Conservation (phyloP, 2,329 filamentous ascomycete species). For the Alternaria arborescens region DNA sequence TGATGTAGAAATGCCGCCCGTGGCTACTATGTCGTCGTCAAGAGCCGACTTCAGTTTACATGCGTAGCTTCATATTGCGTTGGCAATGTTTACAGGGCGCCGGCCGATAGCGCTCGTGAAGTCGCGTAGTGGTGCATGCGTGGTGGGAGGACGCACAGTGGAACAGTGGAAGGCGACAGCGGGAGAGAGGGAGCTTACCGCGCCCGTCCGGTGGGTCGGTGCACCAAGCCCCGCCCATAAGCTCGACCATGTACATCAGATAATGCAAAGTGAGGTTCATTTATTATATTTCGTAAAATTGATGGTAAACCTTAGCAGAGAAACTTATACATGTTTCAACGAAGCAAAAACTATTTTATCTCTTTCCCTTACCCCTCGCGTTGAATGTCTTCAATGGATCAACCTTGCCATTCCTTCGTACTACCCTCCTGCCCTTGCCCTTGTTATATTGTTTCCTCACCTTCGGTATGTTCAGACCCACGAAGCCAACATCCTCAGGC, state of each 20-base stretch:
- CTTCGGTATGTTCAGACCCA: conserved; percentile 65
- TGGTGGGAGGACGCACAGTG: background rate
- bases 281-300: background rate
- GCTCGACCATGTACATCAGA: background rate
- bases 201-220: too few species aligned
- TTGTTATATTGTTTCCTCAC: conserved; percentile 54
- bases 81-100: background rate
- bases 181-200: too few species aligned
- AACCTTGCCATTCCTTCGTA: conserved; percentile 68
- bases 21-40: background rate
- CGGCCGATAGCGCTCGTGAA: background rate
- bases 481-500: conserved; percentile 75
- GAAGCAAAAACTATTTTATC: conserved; percentile 23
- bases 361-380: conserved; percentile 49
- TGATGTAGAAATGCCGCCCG: too few species aligned
- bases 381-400: conserved; percentile 94
- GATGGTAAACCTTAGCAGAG: background rate
- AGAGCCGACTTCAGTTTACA: rapidly evolving
- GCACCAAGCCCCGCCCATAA: background rate
- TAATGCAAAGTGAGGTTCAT: background rate
- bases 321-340: background rate
- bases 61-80: background rate
- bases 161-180: background rate
- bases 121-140: background rate
- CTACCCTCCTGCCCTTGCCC: conserved; percentile 61